Base-by-base conservation (phyloP, 1,284 basidiomycete species). In the Bjerkandera adusta region DNA sequence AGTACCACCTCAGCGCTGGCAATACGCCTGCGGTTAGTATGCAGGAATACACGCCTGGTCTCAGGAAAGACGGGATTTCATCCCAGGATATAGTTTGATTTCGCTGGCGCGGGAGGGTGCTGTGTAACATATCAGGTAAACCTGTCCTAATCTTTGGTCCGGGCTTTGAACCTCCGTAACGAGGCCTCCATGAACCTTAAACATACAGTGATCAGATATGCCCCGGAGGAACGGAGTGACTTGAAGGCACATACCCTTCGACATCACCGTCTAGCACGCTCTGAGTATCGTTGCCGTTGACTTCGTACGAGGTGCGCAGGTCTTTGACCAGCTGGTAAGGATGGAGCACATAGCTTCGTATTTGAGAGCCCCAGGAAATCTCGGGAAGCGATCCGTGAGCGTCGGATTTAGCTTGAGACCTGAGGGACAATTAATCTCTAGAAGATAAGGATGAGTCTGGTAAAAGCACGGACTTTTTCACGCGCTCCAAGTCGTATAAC, bases 181-280 rank as follows among this genome's bases (percentile, higher is more conserved):
- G 48, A 51, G 25, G 52, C 57, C 43, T 53, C 53, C 53, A 58
- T 54, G 38, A 58, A 55, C 5, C 56, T 58, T 21, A 27, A 29
- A n/a, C 21, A 26, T 20, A 15, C 12, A 21, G 24, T 24, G 32
- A 29, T 11, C 16, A 20, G 22, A 40, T 7, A 21, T 15, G 11
- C 22, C 7, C 18, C 16, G 6, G 20, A 18, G 35, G 7, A 22
- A 8, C 37, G 7, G 20, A 6, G 25, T 16, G 25, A 21, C 13
- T 32, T 27, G 4, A 21, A 22, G 33, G 15, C 16, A 49, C 53
- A 20, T 26, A 56, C 57, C 48, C 53, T 13, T 20, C 29, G 10
- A 58, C 35, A 12, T 55, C 41, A 13, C 57, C 57, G 16, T 55
- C 50, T 15, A 58, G 44, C 16, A 56, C 54, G 5, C 33, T 21